Percentiles rank a stretch among this genome's conserved stretches.
phyloP scores from a whole-genome alignment of 176 grass and related monocot species.

The Aegilops sharonensis region DNA sequence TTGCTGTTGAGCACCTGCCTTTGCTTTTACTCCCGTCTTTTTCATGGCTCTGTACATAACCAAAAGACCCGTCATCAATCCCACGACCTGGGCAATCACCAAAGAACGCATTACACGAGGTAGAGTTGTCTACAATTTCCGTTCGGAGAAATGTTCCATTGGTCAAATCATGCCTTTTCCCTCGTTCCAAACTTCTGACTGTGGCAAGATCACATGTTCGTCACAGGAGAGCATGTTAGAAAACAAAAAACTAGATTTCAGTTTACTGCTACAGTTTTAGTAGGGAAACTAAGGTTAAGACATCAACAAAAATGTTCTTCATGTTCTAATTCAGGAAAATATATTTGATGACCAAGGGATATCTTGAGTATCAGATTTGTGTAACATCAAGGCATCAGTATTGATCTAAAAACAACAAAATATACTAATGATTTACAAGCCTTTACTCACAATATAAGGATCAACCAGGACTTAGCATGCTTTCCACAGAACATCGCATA shows the following conservation, averaged over 20 bases:
- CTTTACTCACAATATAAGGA: too few relatives aligned
- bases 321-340: background rate
- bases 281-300: background rate
- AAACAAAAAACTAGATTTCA: conserved; percentile 5
- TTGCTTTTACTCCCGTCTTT: conserved; percentile 48
- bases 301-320: background rate
- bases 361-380: background rate
- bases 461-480: too few relatives aligned
- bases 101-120: conserved; percentile 9
- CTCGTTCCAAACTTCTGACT: conserved; percentile 22
- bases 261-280: background rate
- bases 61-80: conserved; percentile 42
- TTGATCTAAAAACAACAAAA: background rate
- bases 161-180: conserved; percentile 8
- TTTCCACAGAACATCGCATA: too few relatives aligned
- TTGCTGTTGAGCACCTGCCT: conserved; percentile 45
- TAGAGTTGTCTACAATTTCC: conserved; percentile 25
- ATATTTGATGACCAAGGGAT: conserved; percentile 1
- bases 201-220: background rate
- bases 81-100: conserved; percentile 14
- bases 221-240: background rate
- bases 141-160: conserved; percentile 17
- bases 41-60: conserved; percentile 48
- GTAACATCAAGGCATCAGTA: conserved; percentile 13
- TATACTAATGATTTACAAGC: background rate